phyloP scores from a whole-genome alignment of 345 rosid genomes.

The Eucalyptus curtisii region DNA sequence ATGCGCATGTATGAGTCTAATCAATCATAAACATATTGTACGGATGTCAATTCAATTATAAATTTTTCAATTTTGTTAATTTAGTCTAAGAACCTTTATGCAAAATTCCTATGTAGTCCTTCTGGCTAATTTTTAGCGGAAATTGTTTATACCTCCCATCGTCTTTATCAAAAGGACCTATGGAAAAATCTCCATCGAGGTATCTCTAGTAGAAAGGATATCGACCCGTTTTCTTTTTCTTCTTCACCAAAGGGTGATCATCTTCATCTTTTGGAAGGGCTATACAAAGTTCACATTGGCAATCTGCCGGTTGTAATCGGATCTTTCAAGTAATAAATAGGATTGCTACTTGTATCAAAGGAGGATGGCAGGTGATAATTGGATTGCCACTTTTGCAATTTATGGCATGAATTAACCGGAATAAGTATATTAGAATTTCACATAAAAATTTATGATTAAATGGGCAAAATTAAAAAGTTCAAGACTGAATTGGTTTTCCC shows the following conservation, averaged over 20 bases:
- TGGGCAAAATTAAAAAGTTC: background rate
- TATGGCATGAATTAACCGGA: accelerated
- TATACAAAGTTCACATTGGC: no score
- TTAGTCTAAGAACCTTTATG: background rate
- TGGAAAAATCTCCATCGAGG: background rate
- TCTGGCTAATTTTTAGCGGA: accelerated
- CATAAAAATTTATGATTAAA: background rate
- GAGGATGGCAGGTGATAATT: background rate
- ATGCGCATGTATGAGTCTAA: background rate
- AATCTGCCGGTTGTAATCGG: accelerated
- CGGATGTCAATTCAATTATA: accelerated
- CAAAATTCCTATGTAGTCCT: accelerated
- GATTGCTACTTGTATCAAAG: background rate
- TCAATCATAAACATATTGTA: background rate
- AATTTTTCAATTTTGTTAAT: accelerated
- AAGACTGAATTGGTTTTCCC: accelerated
- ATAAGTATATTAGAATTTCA: background rate
- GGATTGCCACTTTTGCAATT: accelerated
- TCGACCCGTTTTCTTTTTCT: no score
- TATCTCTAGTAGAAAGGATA: no score
- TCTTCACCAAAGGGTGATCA: background rate
- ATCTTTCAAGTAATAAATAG: no score
- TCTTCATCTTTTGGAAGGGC: background rate
- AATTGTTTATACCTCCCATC: background rate
- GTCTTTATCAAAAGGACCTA: background rate